phyloP scores from a whole-genome alignment of 495 filamentous ascomycete genomes.

The Hyaloscypha hepaticicola region DNA sequence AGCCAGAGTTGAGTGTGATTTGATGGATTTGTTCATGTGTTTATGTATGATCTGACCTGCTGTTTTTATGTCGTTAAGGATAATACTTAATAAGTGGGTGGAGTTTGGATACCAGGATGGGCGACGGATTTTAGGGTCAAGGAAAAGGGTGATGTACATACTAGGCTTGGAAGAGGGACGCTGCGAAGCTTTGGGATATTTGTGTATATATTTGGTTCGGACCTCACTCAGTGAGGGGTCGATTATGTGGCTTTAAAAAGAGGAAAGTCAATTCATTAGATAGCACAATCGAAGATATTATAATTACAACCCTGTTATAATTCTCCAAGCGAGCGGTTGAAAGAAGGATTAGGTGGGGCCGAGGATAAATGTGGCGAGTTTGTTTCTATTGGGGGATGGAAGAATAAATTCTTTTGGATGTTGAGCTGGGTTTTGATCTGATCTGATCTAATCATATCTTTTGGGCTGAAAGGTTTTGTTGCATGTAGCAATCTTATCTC shows the following conservation, averaged over 20 bases:
- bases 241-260: neutral
- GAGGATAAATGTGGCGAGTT: neutral
- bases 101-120: conserved; percentile 1
- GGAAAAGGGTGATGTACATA: neutral
- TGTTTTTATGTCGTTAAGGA: neutral
- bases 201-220: neutral
- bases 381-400: no score
- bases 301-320: neutral
- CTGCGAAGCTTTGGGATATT: neutral
- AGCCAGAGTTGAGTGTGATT: neutral
- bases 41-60: neutral
- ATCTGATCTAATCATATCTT: neutral
- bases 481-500: neutral
- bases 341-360: neutral
- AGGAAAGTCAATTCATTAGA: neutral
- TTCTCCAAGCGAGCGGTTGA: no score
- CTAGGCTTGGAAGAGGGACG: neutral
- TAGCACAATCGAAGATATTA: neutral
- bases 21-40: neutral
- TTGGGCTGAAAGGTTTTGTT: neutral
- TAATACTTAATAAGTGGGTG: neutral
- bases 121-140: neutral
- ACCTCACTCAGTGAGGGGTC: neutral
- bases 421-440: no score
- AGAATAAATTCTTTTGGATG: no score